Evolutionary conservation across 2,329 filamentous ascomycete genomes (phyloP).

Genomic region (Aulographum hederae): DNA sequence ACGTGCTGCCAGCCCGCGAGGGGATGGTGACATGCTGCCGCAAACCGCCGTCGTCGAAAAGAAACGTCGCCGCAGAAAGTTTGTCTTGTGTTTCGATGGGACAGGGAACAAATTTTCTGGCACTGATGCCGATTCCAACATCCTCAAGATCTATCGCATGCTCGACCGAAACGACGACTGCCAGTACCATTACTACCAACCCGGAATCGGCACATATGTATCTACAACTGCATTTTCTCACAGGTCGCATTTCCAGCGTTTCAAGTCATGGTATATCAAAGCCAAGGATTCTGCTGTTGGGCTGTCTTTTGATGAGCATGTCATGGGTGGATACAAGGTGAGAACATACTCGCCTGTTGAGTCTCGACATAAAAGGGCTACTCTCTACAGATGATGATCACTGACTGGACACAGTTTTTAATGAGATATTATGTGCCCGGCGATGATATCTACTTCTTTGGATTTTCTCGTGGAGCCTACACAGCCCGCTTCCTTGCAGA

Average conservation of each 20-base stretch:
- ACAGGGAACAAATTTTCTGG: conserved; percentile 24
- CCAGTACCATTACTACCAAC: conserved; percentile 27
- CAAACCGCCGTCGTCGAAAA: too few species aligned
- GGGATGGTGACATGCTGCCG: too few species aligned
- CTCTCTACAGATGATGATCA: not conserved
- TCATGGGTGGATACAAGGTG: conserved; percentile 68
- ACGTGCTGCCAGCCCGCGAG: too few species aligned
- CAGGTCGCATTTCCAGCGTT: conserved; percentile 34
- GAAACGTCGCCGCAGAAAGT: conserved; percentile 1
- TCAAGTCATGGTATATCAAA: conserved; percentile 51
- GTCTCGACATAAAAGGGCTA: conserved; percentile 40
- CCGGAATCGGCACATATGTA: conserved; percentile 53
- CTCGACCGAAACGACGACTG: conserved; percentile 43
- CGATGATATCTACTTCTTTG: conserved; percentile 30
- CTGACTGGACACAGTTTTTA: conserved; percentile 16
- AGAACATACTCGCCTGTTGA: conserved; percentile 55
- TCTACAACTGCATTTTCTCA: conserved; percentile 40
- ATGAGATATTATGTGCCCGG: conserved; percentile 30
- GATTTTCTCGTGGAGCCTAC: conserved; percentile 31
- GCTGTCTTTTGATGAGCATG: conserved; percentile 64
- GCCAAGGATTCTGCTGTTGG: conserved; percentile 67
- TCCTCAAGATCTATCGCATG: conserved; percentile 54
- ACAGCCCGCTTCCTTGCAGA: conserved; percentile 43
- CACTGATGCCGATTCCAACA: conserved; percentile 21
- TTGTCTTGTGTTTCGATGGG: conserved; percentile 24